A percentile compares a stretch with the other conserved stretches of the same genome.
Conservation (phyloP, 495 filamentous ascomycete species). For the Xylaria intraflava region DNA sequence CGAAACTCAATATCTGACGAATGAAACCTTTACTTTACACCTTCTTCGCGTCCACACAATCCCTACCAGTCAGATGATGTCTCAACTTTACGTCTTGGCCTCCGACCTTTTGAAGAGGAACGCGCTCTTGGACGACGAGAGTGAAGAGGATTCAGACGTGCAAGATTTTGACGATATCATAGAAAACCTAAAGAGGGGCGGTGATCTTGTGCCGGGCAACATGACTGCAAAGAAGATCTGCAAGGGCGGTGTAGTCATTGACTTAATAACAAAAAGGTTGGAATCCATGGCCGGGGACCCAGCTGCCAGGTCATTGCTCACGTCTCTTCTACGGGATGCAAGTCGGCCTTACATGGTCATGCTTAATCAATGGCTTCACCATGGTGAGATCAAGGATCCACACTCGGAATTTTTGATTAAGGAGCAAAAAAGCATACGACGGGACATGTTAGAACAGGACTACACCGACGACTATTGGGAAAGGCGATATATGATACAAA, state of each 20-base stretch:
- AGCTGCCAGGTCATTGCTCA: conserved; percentile 70
- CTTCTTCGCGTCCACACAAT: conserved; percentile 86
- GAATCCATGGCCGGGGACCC: conserved; percentile 90
- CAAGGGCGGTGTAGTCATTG: conserved; percentile 86
- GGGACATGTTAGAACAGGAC: conserved; percentile 86
- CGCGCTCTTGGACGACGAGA: conserved; percentile 77
- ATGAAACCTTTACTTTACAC: conserved; percentile 81
- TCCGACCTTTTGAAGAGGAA: conserved; percentile 84
- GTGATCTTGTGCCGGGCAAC: conserved; percentile 65
- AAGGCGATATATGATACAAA: conserved; percentile 88
- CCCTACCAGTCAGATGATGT: conserved; percentile 81
- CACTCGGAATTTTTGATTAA: conserved; percentile 92
- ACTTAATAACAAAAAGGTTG: conserved; percentile 74
- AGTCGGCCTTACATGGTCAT: conserved; percentile 95
- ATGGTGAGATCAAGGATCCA: conserved; percentile 89
- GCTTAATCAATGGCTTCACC: conserved; percentile 98
- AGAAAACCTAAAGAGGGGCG: conserved; percentile 84
- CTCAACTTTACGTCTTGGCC: conserved; percentile 77
- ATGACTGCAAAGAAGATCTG: conserved; percentile 86
- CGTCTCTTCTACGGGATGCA: conserved; percentile 74
- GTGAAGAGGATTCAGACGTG: conserved; percentile 75
- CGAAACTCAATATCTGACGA: conserved; percentile 84
- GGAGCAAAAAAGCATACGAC: conserved; percentile 89
- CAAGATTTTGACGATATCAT: conserved; percentile 63
- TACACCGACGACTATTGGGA: conserved; percentile 99